A percentile compares a stretch with the other conserved stretches of the same genome.
phyloP scores from a whole-genome alignment of 768 basidiomycete species.

The Clathrus columnatus region DNA sequence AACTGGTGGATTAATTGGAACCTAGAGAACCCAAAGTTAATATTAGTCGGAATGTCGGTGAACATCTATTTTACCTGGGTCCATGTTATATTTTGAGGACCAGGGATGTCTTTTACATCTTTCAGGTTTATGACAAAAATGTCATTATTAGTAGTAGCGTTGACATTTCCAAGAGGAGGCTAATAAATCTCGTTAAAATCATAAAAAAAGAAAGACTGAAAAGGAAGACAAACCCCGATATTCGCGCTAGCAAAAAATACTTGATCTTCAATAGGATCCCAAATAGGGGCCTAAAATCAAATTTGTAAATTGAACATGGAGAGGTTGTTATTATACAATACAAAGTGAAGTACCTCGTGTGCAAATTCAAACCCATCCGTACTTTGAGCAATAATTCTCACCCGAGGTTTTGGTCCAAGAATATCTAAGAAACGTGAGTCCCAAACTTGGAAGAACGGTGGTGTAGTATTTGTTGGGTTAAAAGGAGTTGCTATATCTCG shows the following conservation, averaged over 20 bases:
- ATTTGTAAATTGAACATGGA: neutral
- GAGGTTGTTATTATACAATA: neutral
- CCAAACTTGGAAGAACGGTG: slow-evolving; percentile 53
- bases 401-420: slow-evolving; percentile 47
- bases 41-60: slow-evolving; percentile 10
- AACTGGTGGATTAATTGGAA: slow-evolving; percentile 47
- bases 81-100: slow-evolving; percentile 35
- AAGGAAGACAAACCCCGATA: slow-evolving; percentile 30
- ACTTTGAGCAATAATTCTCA: slow-evolving; percentile 52
- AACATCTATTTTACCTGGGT: slow-evolving; percentile 23
- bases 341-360: slow-evolving; percentile 39
- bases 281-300: slow-evolving; percentile 46
- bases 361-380: slow-evolving; percentile 55
- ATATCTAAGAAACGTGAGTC: slow-evolving; percentile 48
- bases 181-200: neutral
- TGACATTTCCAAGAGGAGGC: slow-evolving; percentile 52
- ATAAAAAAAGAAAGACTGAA: neutral
- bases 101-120: slow-evolving; percentile 35
- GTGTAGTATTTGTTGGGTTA: slow-evolving; percentile 49
- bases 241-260: slow-evolving; percentile 61
- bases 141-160: slow-evolving; percentile 53
- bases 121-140: slow-evolving; percentile 54
- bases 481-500: slow-evolving; percentile 36
- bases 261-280: slow-evolving; percentile 53
- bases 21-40: slow-evolving; percentile 27